Conservation (phyloP, 805 yeast species). For the Novakomyces olei region DNA sequence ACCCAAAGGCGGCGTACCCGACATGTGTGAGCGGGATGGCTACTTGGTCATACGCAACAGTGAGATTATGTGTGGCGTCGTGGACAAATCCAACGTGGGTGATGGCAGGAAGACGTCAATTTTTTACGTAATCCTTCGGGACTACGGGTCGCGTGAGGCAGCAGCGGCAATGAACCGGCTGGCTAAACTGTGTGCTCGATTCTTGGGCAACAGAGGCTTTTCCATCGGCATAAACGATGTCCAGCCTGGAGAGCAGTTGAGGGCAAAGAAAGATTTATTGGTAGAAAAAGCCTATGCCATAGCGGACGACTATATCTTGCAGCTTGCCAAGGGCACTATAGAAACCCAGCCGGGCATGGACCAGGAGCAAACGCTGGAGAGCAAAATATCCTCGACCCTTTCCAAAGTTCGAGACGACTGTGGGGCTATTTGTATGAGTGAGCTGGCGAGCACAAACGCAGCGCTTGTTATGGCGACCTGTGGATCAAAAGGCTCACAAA, state of each 20-base stretch:
- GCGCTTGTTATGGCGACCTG: slow-evolving; percentile 98
- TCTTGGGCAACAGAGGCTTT: slow-evolving; percentile 82
- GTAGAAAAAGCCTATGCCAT: slow-evolving; percentile 76
- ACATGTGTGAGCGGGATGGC: slow-evolving; percentile 97
- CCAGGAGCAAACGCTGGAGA: slow-evolving; percentile 94
- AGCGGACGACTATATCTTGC: slow-evolving; percentile 74
- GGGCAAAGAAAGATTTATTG: slow-evolving; percentile 56
- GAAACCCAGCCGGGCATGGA: slow-evolving; percentile 99
- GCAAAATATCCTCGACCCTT: slow-evolving; percentile 84
- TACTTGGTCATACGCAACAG: slow-evolving; percentile 79
- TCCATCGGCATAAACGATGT: slow-evolving; percentile 96
- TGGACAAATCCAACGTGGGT: slow-evolving; percentile 91
- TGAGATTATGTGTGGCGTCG: slow-evolving; percentile 69
- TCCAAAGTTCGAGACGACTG: slow-evolving; percentile 98
- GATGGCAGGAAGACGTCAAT: slow-evolving; percentile 97
- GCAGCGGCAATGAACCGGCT: slow-evolving; percentile 92
- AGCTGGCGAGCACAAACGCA: slow-evolving; percentile 73
- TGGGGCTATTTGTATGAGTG: slow-evolving; percentile 90
- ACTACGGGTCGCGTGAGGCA: slow-evolving; percentile 91
- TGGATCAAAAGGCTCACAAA: slow-evolving; percentile 98
- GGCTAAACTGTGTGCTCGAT: slow-evolving; percentile 98
- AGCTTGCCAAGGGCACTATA: slow-evolving; percentile 60
- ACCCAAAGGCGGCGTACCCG: slow-evolving; percentile 27
- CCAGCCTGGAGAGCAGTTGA: slow-evolving; percentile 69
- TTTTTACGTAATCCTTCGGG: slow-evolving; percentile 82